These are phyloP conservation scores for Tanacetum coccineum DNA, from an alignment of 129 eudicot genomes.

Conservation along the genomic window DNA sequence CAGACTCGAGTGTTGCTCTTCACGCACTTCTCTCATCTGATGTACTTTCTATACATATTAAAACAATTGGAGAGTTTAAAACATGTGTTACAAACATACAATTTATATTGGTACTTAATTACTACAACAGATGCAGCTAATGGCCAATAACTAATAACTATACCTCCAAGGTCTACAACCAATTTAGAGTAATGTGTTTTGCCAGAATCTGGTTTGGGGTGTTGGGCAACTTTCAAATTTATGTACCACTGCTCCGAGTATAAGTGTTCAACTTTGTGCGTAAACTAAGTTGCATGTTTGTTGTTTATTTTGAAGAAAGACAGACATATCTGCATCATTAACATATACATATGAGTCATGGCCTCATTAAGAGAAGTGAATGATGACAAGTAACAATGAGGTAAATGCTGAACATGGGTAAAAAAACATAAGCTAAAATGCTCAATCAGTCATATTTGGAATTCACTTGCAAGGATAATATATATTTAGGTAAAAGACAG, in stretches of 20 bases:
- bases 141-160: not conserved
- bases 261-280: conserved; percentile 87
- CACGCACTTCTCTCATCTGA: conserved; percentile 68
- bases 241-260: conserved; percentile 98
- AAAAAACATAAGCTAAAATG: too few relatives aligned
- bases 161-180: conserved; percentile 82
- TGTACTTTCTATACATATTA: too few relatives aligned
- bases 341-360: not conserved
- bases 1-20: conserved; percentile 69
- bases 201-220: conserved; percentile 62
- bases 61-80: not conserved
- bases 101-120: not conserved
- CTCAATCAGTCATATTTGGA: too few relatives aligned
- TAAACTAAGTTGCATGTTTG: conserved; percentile 87
- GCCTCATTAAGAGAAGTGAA: conserved; percentile 1
- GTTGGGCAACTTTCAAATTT: conserved; percentile 76
- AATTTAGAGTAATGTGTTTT: conserved; percentile 78
- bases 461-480: too few relatives aligned
- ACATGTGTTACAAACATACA: not conserved
- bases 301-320: conserved; percentile 90
- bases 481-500: too few relatives aligned
- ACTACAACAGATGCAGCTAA: too few relatives aligned
- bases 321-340: conserved; percentile 70
- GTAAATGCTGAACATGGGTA: not conserved
- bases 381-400: conserved; percentile 2